Percentiles rank a stretch among this genome's conserved stretches.
These are phyloP conservation scores for Ramichloridium luteum DNA, from an alignment of 2,329 filamentous ascomycete species.

Conservation along the genomic window DNA sequence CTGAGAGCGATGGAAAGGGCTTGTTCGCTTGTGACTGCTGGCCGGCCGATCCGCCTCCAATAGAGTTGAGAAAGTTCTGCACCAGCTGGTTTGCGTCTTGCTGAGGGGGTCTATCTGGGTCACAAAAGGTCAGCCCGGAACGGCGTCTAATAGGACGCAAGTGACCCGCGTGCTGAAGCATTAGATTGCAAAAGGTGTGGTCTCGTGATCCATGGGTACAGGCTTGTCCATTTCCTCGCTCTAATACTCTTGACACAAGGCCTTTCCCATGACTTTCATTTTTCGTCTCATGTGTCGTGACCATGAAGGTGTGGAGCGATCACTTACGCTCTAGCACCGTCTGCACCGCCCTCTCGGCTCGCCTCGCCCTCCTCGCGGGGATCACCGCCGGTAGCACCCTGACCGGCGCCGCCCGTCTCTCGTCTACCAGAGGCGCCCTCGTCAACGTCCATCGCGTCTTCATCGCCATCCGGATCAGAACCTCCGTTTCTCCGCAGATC, in stretches of 20 bases:
- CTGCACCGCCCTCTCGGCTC: slow-evolving; percentile 82
- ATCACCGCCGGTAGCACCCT: slow-evolving; percentile 82
- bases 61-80: slow-evolving; percentile 76
- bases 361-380: slow-evolving; percentile 79
- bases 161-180: no score
- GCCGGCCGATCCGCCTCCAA: slow-evolving; percentile 48
- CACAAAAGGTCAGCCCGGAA: slow-evolving; percentile 8
- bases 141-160: no score
- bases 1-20: slow-evolving; percentile 70
- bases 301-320: no score
- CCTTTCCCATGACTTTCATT: no score
- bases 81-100: slow-evolving; percentile 65
- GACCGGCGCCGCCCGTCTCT: slow-evolving; percentile 67
- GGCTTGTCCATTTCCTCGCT: no score
- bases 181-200: no score
- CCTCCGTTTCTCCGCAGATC: slow-evolving; percentile 43
- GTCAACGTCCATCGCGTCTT: slow-evolving; percentile 51
- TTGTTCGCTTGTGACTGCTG: slow-evolving; percentile 43
- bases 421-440: slow-evolving; percentile 54
- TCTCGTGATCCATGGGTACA: no score
- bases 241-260: no score
- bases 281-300: no score
- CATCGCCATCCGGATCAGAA: slow-evolving; percentile 38
- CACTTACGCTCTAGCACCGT: slow-evolving; percentile 99
- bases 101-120: slow-evolving; percentile 14